Percentiles rank a stretch among this genome's conserved stretches.
Conservation (phyloP, 345 rosid genomes). For the Erucastrum elatum region DNA sequence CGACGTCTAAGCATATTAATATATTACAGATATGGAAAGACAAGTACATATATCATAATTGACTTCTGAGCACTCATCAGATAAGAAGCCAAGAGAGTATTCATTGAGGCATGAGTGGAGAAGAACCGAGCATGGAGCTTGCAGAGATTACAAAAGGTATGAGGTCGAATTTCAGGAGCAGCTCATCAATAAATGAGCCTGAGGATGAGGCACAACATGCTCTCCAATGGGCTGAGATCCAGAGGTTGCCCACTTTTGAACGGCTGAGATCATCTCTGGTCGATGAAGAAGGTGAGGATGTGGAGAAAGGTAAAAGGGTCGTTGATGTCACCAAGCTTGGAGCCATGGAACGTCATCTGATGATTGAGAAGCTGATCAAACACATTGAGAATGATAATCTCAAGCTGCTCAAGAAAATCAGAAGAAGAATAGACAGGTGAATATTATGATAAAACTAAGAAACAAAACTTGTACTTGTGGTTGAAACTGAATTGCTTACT, state of each 20-base stretch:
- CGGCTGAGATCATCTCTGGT: slow-evolving; percentile 59
- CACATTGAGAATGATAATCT: slow-evolving; percentile 70
- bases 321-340: slow-evolving; percentile 62
- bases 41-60: not conserved
- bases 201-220: slow-evolving; percentile 44
- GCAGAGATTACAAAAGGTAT: slow-evolving; percentile 55
- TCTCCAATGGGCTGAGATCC: slow-evolving; percentile 64
- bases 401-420: slow-evolving; percentile 49
- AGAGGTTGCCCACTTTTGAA: slow-evolving; percentile 63
- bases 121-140: slow-evolving; percentile 47
- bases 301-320: slow-evolving; percentile 37
- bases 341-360: slow-evolving; percentile 49
- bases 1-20: not conserved
- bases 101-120: slow-evolving; percentile 31
- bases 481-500: not conserved
- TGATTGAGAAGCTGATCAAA: slow-evolving; percentile 64
- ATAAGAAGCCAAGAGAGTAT: not conserved
- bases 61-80: not conserved
- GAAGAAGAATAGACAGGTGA: slow-evolving; percentile 57
- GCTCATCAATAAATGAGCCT: slow-evolving; percentile 30
- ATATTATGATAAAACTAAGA: not conserved
- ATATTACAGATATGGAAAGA: not conserved
- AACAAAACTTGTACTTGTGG: not conserved
- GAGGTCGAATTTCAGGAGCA: slow-evolving; percentile 49
- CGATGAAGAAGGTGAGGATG: slow-evolving; percentile 19